phyloP scores from a whole-genome alignment of 2,329 filamentous ascomycete species.

The Simplicillium aogashimaense region DNA sequence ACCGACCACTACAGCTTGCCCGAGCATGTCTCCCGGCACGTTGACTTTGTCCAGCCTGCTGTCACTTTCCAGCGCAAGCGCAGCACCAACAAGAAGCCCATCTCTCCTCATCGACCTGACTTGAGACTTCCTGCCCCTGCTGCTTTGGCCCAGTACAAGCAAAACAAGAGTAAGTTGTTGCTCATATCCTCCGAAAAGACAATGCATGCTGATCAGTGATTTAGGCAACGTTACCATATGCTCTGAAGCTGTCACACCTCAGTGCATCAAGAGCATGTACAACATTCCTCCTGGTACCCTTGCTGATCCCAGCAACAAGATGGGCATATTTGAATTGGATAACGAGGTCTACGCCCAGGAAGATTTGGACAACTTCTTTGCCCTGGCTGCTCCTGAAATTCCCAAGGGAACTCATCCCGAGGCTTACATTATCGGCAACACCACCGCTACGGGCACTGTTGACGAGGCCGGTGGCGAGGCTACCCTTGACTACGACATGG shows the following conservation, averaged over 20 bases:
- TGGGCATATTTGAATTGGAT: constrained; percentile 30
- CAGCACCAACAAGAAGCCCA: neutral
- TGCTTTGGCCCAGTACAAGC: neutral
- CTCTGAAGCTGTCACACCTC: constrained; percentile 42
- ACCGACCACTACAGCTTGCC: constrained; percentile 26
- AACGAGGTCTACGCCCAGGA: constrained; percentile 28
- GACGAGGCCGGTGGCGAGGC: constrained; percentile 24
- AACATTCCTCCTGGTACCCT: constrained; percentile 22
- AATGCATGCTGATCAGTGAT: neutral
- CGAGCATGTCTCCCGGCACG: constrained; percentile 20
- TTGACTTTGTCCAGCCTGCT: constrained; percentile 29
- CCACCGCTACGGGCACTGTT: constrained; percentile 7
- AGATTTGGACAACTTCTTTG: constrained; percentile 27
- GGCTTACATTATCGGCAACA: constrained; percentile 18
- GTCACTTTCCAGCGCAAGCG: constrained; percentile 13
- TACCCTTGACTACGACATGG: constrained; percentile 37
- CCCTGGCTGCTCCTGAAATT: constrained; percentile 19
- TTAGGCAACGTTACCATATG: constrained; percentile 20
- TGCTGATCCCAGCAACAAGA: constrained; percentile 21
- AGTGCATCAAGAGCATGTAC: constrained; percentile 38
- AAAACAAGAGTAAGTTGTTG: neutral
- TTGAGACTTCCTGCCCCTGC: neutral
- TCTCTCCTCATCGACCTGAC: neutral
- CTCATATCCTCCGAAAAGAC: neutral
- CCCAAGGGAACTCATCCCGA: constrained; percentile 27